These are phyloP conservation scores for Collybiopsis luxurians DNA, from an alignment of 768 basidiomycete genomes.

Conservation along the genomic window DNA sequence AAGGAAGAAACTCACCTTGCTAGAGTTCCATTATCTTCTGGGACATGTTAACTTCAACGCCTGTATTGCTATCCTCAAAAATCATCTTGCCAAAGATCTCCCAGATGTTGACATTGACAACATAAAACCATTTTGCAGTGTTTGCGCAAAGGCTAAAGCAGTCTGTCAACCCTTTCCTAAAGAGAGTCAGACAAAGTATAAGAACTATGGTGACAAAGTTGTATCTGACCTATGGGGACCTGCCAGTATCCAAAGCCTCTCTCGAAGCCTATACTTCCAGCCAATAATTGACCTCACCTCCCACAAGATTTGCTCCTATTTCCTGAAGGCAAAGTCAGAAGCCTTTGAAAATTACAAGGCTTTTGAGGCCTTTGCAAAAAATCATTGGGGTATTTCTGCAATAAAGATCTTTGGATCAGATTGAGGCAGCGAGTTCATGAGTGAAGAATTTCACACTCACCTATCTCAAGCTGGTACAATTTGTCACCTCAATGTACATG, in stretches of 20 bases:
- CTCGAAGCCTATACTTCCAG: constrained; percentile 15
- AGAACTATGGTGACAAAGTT: constrained; percentile 16
- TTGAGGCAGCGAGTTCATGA: too few relatives aligned
- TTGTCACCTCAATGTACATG: too few relatives aligned
- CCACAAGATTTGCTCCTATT: constrained; percentile 14
- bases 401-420: too few relatives aligned
- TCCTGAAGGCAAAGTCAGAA: constrained; percentile 15
- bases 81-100: too few relatives aligned
- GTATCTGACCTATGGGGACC: constrained; percentile 24
- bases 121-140: constrained; percentile 17
- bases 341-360: constrained; percentile 15
- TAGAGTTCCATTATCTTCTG: constrained; percentile 22
- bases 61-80: constrained; percentile 18
- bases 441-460: too few relatives aligned
- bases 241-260: constrained; percentile 14
- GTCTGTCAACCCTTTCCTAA: constrained; percentile 19
- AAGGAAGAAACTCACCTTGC: background rate
- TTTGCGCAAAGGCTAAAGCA: constrained; percentile 23
- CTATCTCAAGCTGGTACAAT: too few relatives aligned
- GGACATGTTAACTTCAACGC: constrained; percentile 23
- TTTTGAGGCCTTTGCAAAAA: constrained; percentile 23
- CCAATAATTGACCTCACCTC: too few relatives aligned
- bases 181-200: constrained; percentile 13
- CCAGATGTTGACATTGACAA: constrained; percentile 20
- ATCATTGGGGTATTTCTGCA: constrained; percentile 15